Conservation (phyloP, 257 asterid species). For the Capsicum pubescens region DNA sequence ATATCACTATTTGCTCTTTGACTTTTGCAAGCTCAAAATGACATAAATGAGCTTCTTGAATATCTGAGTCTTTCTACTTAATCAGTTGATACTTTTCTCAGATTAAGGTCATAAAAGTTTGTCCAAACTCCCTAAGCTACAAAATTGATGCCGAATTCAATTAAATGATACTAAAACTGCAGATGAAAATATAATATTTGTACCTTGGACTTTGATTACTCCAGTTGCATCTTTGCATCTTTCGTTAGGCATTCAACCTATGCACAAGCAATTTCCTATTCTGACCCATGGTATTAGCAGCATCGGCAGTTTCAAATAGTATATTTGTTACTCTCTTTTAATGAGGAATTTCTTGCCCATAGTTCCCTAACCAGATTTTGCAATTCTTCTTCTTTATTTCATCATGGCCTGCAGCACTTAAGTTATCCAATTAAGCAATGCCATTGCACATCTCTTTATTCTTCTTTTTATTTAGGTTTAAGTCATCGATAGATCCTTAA, state of each 20-base stretch:
- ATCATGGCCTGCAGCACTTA: constrained; percentile 71
- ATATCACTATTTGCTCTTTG: constrained; percentile 74
- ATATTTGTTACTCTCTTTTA: constrained; percentile 79
- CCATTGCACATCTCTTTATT: too few species aligned
- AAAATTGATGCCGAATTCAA: constrained; percentile 25
- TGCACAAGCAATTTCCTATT: constrained; percentile 54
- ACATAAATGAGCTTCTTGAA: constrained; percentile 87
- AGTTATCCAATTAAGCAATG: neutral
- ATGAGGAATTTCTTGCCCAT: constrained; percentile 83
- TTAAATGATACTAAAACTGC: neutral
- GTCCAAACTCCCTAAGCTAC: constrained; percentile 18
- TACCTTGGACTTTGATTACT: constrained; percentile 69
- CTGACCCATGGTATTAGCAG: constrained; percentile 69
- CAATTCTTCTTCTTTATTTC: constrained; percentile 85
- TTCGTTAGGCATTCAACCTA: constrained; percentile 71
- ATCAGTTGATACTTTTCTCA: constrained; percentile 69
- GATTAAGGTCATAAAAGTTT: constrained; percentile 51
- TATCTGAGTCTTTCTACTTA: constrained; percentile 70
- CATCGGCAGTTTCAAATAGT: constrained; percentile 85
- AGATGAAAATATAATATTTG: constrained; percentile 20
- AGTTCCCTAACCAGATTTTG: constrained; percentile 64
- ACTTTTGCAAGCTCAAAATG: constrained; percentile 94
- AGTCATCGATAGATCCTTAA: too few species aligned
- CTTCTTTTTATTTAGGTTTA: too few species aligned
- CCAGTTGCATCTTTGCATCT: constrained; percentile 60